phyloP scores from a whole-genome alignment of 139 green algal species.

The Axilococcus clingmanii region DNA sequence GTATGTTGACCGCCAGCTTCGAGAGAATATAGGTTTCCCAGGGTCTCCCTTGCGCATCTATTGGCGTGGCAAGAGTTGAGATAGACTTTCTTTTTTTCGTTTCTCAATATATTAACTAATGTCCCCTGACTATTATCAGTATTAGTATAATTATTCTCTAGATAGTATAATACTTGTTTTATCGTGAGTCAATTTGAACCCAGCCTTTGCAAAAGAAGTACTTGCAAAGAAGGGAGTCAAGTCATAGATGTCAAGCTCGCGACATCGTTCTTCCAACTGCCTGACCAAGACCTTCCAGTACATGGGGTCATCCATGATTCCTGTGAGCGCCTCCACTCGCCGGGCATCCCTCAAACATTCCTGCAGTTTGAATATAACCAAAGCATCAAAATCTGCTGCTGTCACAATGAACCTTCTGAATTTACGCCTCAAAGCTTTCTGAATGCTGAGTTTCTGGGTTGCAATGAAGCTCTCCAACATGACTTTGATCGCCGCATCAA shows the following conservation, averaged over 20 bases:
- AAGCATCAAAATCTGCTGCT: slow-evolving; percentile 82
- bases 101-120: no score
- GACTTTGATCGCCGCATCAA: slow-evolving; percentile 71
- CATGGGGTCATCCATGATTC: slow-evolving; percentile 13
- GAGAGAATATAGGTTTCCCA: slow-evolving; percentile 73
- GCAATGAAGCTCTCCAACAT: slow-evolving; percentile 93
- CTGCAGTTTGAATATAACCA: slow-evolving; percentile 64
- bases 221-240: slow-evolving; percentile 59
- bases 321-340: slow-evolving; percentile 21
- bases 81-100: no score
- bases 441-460: slow-evolving; percentile 92
- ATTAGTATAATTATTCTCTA: no score
- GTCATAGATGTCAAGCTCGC: slow-evolving; percentile 76
- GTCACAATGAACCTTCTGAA: slow-evolving; percentile 66
- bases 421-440: slow-evolving; percentile 72
- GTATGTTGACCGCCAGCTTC: slow-evolving; percentile 71
- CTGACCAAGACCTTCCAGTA: slow-evolving; percentile 11
- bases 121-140: no score
- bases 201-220: slow-evolving; percentile 36
- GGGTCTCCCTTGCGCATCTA: slow-evolving; percentile 76
- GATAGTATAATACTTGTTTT: slow-evolving; percentile 25
- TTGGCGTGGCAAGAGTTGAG: slow-evolving; percentile 60
- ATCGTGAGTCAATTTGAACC: slow-evolving; percentile 39
- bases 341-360: slow-evolving; percentile 50
- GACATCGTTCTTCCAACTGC: slow-evolving; percentile 64